phyloP scores from a whole-genome alignment of 176 grass and related monocot genomes.

The Typha latifolia region DNA sequence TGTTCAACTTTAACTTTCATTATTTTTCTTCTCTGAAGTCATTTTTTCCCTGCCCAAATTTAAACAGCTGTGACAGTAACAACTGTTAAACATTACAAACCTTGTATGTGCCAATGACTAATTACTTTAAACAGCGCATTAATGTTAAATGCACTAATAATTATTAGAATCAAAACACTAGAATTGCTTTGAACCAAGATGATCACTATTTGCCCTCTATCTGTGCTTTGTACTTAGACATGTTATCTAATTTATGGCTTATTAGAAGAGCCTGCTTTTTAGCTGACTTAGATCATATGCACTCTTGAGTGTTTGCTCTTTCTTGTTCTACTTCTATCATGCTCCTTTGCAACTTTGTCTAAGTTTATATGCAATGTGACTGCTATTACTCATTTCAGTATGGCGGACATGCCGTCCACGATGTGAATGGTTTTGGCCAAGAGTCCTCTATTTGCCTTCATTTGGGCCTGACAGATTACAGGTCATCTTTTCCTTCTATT shows the following conservation, averaged over 20 bases:
- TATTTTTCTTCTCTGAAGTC: neutral
- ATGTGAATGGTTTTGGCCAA: conserved; percentile 30
- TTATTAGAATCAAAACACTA: too few species aligned
- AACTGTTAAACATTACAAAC: neutral
- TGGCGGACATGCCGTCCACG: conserved; percentile 38
- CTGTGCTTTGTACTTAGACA: too few species aligned
- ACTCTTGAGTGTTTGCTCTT: conserved; percentile 2
- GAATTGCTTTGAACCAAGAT: too few species aligned
- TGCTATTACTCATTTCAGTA: conserved; percentile 48
- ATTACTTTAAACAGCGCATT: too few species aligned
- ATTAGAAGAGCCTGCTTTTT: too few species aligned
- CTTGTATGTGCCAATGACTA: too few species aligned
- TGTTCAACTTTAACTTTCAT: neutral
- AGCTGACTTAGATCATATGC: too few species aligned
- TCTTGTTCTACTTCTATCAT: conserved; percentile 2
- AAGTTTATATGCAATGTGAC: neutral
- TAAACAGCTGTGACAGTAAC: neutral
- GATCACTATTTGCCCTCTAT: too few species aligned
- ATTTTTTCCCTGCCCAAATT: neutral
- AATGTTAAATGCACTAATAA: too few species aligned
- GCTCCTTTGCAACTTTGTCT: neutral
- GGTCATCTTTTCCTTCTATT: conserved; percentile 29
- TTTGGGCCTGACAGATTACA: conserved; percentile 91
- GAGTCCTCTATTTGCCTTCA: conserved; percentile 48
- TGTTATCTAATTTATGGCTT: too few species aligned